Evolutionary conservation across 2,329 filamentous ascomycete genomes (phyloP).

Genomic region (Sclerotinia subarctica): DNA sequence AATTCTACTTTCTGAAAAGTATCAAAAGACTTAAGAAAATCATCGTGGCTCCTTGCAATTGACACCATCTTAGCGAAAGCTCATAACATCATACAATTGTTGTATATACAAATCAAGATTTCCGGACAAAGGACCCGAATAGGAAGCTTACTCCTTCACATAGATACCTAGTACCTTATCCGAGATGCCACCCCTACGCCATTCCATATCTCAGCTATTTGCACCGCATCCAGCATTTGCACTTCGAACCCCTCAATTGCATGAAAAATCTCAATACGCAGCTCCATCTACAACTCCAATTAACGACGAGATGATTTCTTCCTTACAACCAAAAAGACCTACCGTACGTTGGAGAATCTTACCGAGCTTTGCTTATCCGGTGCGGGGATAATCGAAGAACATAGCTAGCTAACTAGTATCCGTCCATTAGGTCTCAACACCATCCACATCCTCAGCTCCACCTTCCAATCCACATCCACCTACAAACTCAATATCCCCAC

Average conservation of each 20-base stretch:
- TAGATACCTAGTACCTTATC: background rate
- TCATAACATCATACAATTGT: background rate
- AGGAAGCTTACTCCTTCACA: background rate
- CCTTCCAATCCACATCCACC: slow-evolving; percentile 9
- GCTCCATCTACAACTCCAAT: background rate
- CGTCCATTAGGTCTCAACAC: slow-evolving; percentile 1
- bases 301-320: slow-evolving; percentile 2
- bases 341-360: slow-evolving; percentile 19
- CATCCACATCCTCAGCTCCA: slow-evolving; percentile 10
- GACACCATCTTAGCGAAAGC: background rate
- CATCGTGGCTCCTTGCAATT: background rate
- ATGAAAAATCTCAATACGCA: background rate
- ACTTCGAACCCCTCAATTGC: background rate
- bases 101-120: background rate
- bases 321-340: slow-evolving; percentile 26
- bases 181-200: slow-evolving; percentile 18
- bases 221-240: slow-evolving; percentile 24
- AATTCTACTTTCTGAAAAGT: background rate
- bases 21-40: background rate
- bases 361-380: background rate
- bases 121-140: background rate
- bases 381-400: background rate
- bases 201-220: slow-evolving; percentile 28
- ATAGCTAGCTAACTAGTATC: background rate
- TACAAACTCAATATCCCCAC: background rate